Conservation (phyloP, 1,284 basidiomycete species). For the Heliocybe sulcata region DNA sequence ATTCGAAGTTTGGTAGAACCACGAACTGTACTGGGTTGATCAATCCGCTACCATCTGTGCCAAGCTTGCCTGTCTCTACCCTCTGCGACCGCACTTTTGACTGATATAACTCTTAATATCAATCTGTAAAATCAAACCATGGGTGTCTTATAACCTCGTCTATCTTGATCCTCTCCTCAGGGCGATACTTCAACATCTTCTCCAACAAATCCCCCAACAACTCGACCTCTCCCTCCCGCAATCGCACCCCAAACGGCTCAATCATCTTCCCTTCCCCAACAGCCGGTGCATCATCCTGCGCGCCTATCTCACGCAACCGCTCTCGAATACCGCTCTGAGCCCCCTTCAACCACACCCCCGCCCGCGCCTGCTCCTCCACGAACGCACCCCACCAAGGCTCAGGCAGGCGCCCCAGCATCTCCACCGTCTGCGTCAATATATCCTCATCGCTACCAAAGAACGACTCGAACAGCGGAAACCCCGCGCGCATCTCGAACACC, state of each 20-base stretch:
- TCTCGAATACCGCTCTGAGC: background rate
- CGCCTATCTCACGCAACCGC: background rate
- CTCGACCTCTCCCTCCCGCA: conserved; percentile 24
- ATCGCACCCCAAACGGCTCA: conserved; percentile 18
- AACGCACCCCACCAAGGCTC: conserved; percentile 29
- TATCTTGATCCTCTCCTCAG: conserved; percentile 29
- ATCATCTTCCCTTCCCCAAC: conserved; percentile 23
- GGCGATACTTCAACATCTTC: conserved; percentile 30
- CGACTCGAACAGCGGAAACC: conserved; percentile 26
- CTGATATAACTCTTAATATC: too few species aligned
- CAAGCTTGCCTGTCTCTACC: too few species aligned
- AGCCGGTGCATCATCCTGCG: conserved; percentile 13
- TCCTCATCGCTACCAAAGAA: conserved; percentile 19
- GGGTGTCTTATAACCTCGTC: conserved; percentile 26
- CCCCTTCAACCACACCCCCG: background rate
- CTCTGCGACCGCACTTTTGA: too few species aligned
- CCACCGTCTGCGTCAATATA: conserved; percentile 23
- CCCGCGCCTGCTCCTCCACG: conserved; percentile 16
- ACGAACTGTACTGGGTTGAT: too few species aligned
- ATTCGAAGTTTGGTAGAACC: too few species aligned
- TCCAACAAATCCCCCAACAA: conserved; percentile 28
- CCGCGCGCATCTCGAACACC: conserved; percentile 29
- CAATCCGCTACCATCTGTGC: too few species aligned
- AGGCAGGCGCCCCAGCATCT: conserved; percentile 25
- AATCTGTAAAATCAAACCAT: too few species aligned